Evolutionary conservation across 176 grass and related monocot genomes (phyloP), one percentile per base, ranked within the genome.

Genomic region (Tuctoria greenei): DNA sequence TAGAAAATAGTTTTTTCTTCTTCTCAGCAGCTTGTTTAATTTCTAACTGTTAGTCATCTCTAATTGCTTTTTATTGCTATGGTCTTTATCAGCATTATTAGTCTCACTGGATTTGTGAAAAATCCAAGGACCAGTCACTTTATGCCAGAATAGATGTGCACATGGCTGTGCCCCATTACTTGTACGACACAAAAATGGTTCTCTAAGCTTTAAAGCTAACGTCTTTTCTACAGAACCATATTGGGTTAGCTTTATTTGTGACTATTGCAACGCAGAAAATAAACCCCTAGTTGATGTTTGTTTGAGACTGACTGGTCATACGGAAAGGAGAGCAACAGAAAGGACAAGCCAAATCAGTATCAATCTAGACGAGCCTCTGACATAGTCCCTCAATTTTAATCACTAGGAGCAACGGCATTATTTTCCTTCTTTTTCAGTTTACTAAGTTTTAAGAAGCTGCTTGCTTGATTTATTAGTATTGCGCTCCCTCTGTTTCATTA

Each of bases 41-140:
- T 72, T 49, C 79, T 74, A 65, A 81, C 24, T 66, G 25, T 72
- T 77, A 55, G 40, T 18, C 16, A 49, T 78, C 66, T 82, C 40
- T 87, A 82, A 51, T 60, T 86, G 28, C 66, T 39, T 71, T 77
- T 82, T 61, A 65, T 59, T 87, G 73, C 73, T 87, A 78, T 82
- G 66, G 85, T 78, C 79, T 69, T 74, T 58, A 64, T 62, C 63
- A 70, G 37, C 64, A 75, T 84, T 79, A 79, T 84, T 84, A 75
- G 37, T 69, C 55, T 74, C 80, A 62, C 44, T 45, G 17, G 49
- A 45, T 75, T 79, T 88, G 57, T 56, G 69, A 57, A 82, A 70
- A 83, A 46, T 79, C 63, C 64, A 69, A 83, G 69, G 63, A 69
- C 49, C 49, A 20, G 64, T 45, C 69, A 57, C 81, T 74, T 88